Evolutionary conservation across 352 stramenopile genomes (phyloP), one percentile per base, ranked within the genome.

Genomic region (Nothophytophthora sp.): DNA sequence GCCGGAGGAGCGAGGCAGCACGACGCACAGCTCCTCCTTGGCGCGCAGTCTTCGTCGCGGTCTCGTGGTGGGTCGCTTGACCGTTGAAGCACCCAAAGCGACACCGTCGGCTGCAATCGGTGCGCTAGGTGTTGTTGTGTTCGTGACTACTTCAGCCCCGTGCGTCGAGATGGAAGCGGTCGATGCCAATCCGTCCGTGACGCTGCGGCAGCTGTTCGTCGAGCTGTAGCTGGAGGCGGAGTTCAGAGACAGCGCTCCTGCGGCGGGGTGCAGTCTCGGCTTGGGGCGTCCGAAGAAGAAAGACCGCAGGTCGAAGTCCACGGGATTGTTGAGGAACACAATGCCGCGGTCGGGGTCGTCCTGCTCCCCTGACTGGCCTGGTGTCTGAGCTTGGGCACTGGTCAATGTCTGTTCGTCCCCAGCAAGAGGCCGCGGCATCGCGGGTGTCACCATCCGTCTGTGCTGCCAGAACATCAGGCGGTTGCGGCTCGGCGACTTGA

Each of bases 21-120:
- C 64, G 7, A 89, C 46, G 33, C 76, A 89, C 5, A 89, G 40
- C 44, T 89, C 78, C 54, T 87, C 78, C 20, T 69, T 72, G 12
- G 56, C 55, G 0, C 78, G 68, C 5, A 89, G 50, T 9, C 66
- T 63, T 22, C 69, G 63, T 24, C 47, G 46, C 10, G 53, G 46
- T 9, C 63, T 68, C 23, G 2, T 8, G 22, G 23, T 37, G 5
- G 32, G 4, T 40, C 37, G 34, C 15, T 41, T 52, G 12, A 20
- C n/a, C 5, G 9, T n/a, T 8, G 18, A 34, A 4, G 11, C 9
- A 15, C 47, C 30, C 40, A 13, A 5, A 32, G 18, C 38, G 7
- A 34, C 27, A 9, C 32, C 48, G 6, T 8, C 15, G 20, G 44
- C 47, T 25, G 30, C 15, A 52, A 34, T 49, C 38, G 19, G 16